A percentile compares a stretch with the other conserved stretches of the same genome.
These are phyloP conservation scores for Mortierella sp. DNA, from an alignment of 371 early-diverging fungal genomes.

Conservation along the genomic window DNA sequence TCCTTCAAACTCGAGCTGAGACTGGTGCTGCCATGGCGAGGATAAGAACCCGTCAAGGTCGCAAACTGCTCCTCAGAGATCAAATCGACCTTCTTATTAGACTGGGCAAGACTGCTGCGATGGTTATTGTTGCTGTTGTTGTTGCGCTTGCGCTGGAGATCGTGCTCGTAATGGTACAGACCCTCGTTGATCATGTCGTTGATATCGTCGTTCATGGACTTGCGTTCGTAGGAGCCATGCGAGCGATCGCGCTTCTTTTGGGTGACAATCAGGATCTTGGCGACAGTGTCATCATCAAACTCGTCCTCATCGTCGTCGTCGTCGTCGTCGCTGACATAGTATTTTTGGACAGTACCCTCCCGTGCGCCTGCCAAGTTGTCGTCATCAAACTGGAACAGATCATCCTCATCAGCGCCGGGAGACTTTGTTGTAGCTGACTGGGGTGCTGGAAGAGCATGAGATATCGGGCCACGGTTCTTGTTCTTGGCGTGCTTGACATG, in stretches of 20 bases:
- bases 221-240: constrained; percentile 83
- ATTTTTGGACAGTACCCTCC: constrained; percentile 72
- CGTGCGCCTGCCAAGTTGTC: constrained; percentile 71
- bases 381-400: constrained; percentile 85
- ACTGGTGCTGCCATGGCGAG: constrained; percentile 29
- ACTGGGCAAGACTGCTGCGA: constrained; percentile 45
- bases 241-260: constrained; percentile 84
- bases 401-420: constrained; percentile 70
- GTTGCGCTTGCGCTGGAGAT: constrained; percentile 67
- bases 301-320: constrained; percentile 83
- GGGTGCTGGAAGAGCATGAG: constrained; percentile 34
- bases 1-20: constrained; percentile 30
- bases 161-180: constrained; percentile 89
- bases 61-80: constrained; percentile 78
- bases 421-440: constrained; percentile 17
- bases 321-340: constrained; percentile 73
- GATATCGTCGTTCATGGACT: constrained; percentile 88
- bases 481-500: constrained; percentile 34
- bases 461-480: constrained; percentile 41
- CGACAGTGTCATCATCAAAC: constrained; percentile 90
- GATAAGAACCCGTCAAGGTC: constrained; percentile 57
- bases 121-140: constrained; percentile 51
- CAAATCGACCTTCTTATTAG: constrained; percentile 75
- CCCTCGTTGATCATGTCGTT: constrained; percentile 96
- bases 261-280: constrained; percentile 92